Conservation (phyloP, 495 filamentous ascomycete genomes). For the Evernia prunastri region DNA sequence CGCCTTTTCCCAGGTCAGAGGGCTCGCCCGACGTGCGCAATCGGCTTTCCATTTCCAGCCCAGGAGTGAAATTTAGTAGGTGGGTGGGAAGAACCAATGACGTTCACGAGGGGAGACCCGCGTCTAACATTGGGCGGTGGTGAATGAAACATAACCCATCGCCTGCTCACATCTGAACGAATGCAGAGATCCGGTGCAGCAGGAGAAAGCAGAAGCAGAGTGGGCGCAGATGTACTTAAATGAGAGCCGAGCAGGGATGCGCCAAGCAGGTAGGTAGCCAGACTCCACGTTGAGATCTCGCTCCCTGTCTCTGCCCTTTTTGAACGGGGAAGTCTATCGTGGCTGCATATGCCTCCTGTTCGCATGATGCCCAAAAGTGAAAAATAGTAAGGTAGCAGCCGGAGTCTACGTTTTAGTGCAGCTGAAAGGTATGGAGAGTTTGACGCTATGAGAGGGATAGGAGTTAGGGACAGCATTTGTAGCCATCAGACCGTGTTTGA, state of each 20-base stretch:
- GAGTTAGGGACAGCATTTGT: not conserved
- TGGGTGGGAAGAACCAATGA: constrained; percentile 2
- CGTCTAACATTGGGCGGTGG: constrained; percentile 8
- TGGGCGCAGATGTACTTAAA: constrained; percentile 11
- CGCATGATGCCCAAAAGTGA: not conserved
- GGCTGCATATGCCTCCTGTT: constrained; percentile 16
- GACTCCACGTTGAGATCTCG: constrained; percentile 8
- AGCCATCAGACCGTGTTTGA: not conserved
- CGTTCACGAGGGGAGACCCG: not conserved
- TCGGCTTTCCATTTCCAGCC: constrained; percentile 6
- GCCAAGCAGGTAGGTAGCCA: constrained; percentile 8
- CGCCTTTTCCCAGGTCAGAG: not conserved
- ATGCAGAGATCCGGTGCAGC: constrained; percentile 10
- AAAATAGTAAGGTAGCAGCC: not conserved
- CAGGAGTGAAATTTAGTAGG: not conserved
- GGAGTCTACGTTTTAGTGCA: not conserved
- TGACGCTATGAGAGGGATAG: not conserved
- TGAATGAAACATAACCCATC: constrained; percentile 3
- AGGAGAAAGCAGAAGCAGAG: constrained; percentile 7
- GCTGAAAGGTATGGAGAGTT: not conserved
- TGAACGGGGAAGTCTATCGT: constrained; percentile 5
- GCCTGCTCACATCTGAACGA: constrained; percentile 1
- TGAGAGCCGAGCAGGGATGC: constrained; percentile 8
- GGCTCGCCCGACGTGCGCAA: not conserved
- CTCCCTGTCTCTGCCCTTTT: not conserved